Conservation (phyloP, 1,284 basidiomycete species). For the Abortiporus biennis region DNA sequence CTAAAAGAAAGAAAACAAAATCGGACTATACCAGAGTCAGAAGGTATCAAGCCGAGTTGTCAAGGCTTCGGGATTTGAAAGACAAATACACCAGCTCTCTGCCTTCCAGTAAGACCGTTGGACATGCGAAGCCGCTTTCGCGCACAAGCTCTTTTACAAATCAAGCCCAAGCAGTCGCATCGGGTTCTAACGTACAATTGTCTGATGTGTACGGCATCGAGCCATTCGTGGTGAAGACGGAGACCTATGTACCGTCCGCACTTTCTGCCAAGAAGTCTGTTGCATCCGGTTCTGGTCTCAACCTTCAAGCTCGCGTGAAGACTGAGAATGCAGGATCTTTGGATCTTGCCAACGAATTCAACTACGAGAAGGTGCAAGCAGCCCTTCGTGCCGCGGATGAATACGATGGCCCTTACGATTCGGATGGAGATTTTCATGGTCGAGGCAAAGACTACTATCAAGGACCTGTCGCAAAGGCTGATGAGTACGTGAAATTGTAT, state of each 20-base stretch:
- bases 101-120: slow-evolving; percentile 11
- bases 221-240: too few species aligned
- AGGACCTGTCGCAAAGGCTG: slow-evolving; percentile 38
- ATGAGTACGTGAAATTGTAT: slow-evolving; percentile 35
- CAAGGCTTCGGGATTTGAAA: slow-evolving; percentile 18
- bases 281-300: slow-evolving; percentile 7
- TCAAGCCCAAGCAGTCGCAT: slow-evolving; percentile 10
- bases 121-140: slow-evolving; percentile 3
- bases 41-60: slow-evolving; percentile 15
- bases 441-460: slow-evolving; percentile 37
- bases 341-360: neutral
- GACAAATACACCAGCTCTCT: slow-evolving; percentile 21
- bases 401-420: slow-evolving; percentile 29
- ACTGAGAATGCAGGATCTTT: neutral
- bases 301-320: slow-evolving; percentile 2
- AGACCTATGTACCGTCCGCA: too few species aligned
- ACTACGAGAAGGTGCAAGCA: neutral
- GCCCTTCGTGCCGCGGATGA: slow-evolving; percentile 2
- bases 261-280: neutral
- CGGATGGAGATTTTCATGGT: slow-evolving; percentile 38
- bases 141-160: neutral
- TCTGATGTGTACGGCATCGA: too few species aligned
- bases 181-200: slow-evolving; percentile 13
- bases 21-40: slow-evolving; percentile 24
- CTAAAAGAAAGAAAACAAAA: slow-evolving; percentile 25